Base-by-base conservation (phyloP, 2,329 filamentous ascomycete genomes). In the Nemania sp. region DNA sequence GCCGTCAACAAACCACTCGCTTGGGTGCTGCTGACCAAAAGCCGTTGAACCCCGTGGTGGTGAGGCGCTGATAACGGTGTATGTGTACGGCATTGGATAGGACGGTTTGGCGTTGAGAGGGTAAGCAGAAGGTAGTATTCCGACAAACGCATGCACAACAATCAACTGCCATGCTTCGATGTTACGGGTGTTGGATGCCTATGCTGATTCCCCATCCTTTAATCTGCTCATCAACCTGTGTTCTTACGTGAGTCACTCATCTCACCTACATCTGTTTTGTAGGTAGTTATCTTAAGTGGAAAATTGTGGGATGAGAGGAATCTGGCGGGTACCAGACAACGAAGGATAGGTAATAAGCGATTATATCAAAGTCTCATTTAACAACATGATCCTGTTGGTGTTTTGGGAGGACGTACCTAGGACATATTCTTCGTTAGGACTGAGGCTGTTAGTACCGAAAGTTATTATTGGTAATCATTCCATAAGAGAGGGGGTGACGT, bases 111-210 rank as follows among this genome's bases (percentile, higher is more conserved):
- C 26, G 26, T 62, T 38, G 35, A 41, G 13, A 27, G 5, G 45
- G 26, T 57, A 52, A 45, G 62, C 35, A 38, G 35, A 32, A 22
- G 53, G 61, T 63, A 43, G 43, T 2, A 63, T 63, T 38, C 51
- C 26, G 41, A 15, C 15, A 15, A 49, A 26, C 15, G 5, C 20
- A 20, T 24, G 11, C 20, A 26, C 20, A 26, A 10, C 13, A 38
- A 41, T 38, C 5, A 29, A 27, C 22, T 26, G 24, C 24, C 26
- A 53, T 27, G 29, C 13, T 32, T 20, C 29, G 27, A 51, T 38
- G 24, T 29, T 53, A 20, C 27, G 15, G 22, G 20, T 22, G 45
- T 22, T 22, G 5, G 38, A 41, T 49, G 49, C 20, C 11, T 49
- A 49, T 22, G 11, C 38, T 49, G 20, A 22, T 22, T 5, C 6